These are phyloP conservation scores for Paramecium pentaurelia DNA, from an alignment of 73 alveolate species.

Conservation along the genomic window DNA sequence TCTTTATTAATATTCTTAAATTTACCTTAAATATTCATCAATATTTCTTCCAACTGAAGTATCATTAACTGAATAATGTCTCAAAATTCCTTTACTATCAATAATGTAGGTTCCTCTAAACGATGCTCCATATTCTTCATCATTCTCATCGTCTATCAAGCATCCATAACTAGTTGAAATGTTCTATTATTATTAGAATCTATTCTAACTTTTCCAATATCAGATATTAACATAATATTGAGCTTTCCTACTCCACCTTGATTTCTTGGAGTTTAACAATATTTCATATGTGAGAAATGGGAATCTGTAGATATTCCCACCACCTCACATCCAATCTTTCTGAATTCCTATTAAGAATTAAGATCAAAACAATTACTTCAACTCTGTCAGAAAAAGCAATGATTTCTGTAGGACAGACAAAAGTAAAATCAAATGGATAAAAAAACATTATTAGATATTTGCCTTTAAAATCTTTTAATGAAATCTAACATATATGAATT, in stretches of 20 bases:
- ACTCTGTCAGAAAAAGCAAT: constrained; percentile 70
- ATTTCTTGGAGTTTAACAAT: constrained; percentile 81
- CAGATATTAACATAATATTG: constrained; percentile 86
- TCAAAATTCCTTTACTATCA: constrained; percentile 86
- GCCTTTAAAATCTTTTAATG: background rate
- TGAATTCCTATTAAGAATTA: constrained; percentile 63
- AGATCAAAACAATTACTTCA: constrained; percentile 60
- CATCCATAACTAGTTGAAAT: constrained; percentile 81
- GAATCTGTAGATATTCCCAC: constrained; percentile 84
- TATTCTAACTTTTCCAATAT: constrained; percentile 68
- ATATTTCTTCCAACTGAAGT: constrained; percentile 94
- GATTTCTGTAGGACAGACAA: constrained; percentile 96
- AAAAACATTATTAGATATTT: too few relatives aligned
- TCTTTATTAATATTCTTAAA: background rate
- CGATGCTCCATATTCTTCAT: constrained; percentile 79
- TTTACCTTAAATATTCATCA: constrained; percentile 83
- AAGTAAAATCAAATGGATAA: constrained; percentile 93
- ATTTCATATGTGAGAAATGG: constrained; percentile 79
- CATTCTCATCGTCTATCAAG: constrained; percentile 65
- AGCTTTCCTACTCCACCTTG: constrained; percentile 91
- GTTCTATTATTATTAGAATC: background rate
- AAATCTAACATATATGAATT: background rate
- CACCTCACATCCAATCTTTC: constrained; percentile 78
- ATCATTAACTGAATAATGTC: constrained; percentile 94
- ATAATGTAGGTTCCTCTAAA: constrained; percentile 96